Evolutionary conservation across 768 basidiomycete genomes (phyloP).

Genomic region (Chalciporus sphaerocephalus): DNA sequence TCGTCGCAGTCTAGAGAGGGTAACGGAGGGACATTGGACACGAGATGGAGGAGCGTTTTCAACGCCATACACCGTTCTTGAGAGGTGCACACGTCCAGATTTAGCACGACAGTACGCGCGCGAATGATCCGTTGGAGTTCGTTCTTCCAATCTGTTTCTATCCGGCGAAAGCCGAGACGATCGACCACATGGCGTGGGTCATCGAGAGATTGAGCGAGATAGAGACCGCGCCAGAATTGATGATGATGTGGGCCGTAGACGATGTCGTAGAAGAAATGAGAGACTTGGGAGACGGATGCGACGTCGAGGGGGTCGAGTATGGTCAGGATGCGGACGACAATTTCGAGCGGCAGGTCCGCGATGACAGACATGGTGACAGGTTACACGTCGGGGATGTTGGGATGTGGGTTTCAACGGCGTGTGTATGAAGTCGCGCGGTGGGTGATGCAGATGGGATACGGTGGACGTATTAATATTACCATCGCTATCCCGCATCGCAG

Average conservation of each 20-base stretch:
- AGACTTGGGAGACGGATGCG: slow-evolving; percentile 49
- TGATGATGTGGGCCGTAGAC: slow-evolving; percentile 44
- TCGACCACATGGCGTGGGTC: slow-evolving; percentile 54
- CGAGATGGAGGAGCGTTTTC: slow-evolving; percentile 48
- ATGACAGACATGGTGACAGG: slow-evolving; percentile 20
- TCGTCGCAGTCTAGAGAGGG: slow-evolving; percentile 24
- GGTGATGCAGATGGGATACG: background rate
- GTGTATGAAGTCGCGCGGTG: slow-evolving; percentile 1
- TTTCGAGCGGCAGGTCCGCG: slow-evolving; percentile 50
- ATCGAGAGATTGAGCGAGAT: slow-evolving; percentile 59
- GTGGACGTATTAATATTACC: slow-evolving; percentile 10
- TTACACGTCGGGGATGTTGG: background rate
- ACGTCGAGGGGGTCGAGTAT: slow-evolving; percentile 60
- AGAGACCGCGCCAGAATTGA: slow-evolving; percentile 59
- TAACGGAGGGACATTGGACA: slow-evolving; percentile 40
- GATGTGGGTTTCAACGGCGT: no score
- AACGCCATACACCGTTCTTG: slow-evolving; percentile 44
- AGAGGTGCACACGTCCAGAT: slow-evolving; percentile 32
- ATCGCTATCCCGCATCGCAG: background rate
- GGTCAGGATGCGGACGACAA: slow-evolving; percentile 55
- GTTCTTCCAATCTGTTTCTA: slow-evolving; percentile 46
- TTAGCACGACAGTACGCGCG: slow-evolving; percentile 44
- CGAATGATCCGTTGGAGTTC: slow-evolving; percentile 54
- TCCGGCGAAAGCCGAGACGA: slow-evolving; percentile 25
- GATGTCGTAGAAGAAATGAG: slow-evolving; percentile 37